Evolutionary conservation across 192 early-diverging fungal genomes (phyloP).

Genomic region (Oehlia diaphana): DNA sequence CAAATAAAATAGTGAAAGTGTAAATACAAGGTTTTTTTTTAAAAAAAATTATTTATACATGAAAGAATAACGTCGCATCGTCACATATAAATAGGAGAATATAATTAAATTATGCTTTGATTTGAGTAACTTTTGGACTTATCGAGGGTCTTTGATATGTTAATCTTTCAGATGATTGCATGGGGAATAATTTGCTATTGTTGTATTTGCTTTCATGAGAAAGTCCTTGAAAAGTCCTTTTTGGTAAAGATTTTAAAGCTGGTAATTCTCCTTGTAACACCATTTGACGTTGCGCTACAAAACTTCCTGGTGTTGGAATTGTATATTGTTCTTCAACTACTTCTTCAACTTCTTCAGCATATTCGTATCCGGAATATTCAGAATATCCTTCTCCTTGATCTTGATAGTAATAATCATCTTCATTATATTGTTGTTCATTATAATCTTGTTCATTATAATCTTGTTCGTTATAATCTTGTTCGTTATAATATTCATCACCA

Average conservation of each 20-base stretch:
- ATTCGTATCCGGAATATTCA: not conserved
- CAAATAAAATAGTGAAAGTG: no score
- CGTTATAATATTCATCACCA: not conserved
- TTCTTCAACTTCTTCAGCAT: not conserved
- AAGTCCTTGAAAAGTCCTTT: not conserved
- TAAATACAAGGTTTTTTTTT: no score
- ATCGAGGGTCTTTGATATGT: no score
- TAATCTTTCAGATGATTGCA: not conserved
- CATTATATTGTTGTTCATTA: not conserved
- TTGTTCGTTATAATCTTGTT: no score
- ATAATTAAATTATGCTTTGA: no score
- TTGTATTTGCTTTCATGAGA: not conserved
- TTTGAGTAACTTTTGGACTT: no score
- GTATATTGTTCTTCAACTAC: not conserved
- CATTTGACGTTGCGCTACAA: not conserved
- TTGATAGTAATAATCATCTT: not conserved
- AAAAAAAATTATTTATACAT: no score
- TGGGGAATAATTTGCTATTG: not conserved
- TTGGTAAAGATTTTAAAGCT: not conserved
- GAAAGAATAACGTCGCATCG: no score
- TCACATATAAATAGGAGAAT: no score
- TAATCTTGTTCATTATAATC: not conserved
- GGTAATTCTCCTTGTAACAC: not conserved
- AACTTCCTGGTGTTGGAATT: not conserved
- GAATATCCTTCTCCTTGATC: not conserved